Percentiles rank a stretch among this genome's conserved stretches.
Conservation (phyloP, 1,139 yeast genomes). For the Zygosaccharomyces sapae region DNA sequence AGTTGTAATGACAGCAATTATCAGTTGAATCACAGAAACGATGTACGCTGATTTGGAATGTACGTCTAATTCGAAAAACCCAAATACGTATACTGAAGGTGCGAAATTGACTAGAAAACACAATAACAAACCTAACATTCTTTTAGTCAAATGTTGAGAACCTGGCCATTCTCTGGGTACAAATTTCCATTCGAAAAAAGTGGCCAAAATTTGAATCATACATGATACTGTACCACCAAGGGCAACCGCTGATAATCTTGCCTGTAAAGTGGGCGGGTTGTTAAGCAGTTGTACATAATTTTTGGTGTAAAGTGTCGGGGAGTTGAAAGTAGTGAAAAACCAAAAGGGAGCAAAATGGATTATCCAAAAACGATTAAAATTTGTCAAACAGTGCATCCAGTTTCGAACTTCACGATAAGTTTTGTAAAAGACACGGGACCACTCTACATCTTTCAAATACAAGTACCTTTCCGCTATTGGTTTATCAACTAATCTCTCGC, state of each 20-base stretch:
- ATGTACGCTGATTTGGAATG: constrained; percentile 48
- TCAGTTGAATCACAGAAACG: constrained; percentile 55
- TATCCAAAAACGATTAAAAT: constrained; percentile 80
- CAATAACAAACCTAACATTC: constrained; percentile 44
- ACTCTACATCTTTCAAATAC: constrained; percentile 48
- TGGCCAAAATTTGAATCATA: constrained; percentile 57
- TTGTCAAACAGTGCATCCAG: constrained; percentile 73
- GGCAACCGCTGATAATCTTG: constrained; percentile 58
- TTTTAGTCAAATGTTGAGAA: constrained; percentile 45
- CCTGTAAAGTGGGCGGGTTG: constrained; percentile 63
- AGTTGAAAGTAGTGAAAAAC: constrained; percentile 75
- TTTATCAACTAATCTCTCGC: constrained; percentile 44
- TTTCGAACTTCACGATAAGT: constrained; percentile 71
- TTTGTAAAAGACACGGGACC: constrained; percentile 64
- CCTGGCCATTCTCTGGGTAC: constrained; percentile 73
- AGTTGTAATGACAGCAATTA: constrained; percentile 57
- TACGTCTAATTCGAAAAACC: constrained; percentile 49
- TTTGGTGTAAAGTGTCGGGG: constrained; percentile 70
- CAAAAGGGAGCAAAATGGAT: constrained; percentile 74
- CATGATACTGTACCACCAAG: constrained; percentile 73
- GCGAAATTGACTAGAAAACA: constrained; percentile 48
- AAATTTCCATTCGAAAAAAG: constrained; percentile 57
- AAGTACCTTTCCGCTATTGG: constrained; percentile 46
- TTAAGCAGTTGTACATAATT: constrained; percentile 54
- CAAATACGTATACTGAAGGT: constrained; percentile 62